Evolutionary conservation across 306 rosid genomes (phyloP).

Genomic region (Malus asiatica): DNA sequence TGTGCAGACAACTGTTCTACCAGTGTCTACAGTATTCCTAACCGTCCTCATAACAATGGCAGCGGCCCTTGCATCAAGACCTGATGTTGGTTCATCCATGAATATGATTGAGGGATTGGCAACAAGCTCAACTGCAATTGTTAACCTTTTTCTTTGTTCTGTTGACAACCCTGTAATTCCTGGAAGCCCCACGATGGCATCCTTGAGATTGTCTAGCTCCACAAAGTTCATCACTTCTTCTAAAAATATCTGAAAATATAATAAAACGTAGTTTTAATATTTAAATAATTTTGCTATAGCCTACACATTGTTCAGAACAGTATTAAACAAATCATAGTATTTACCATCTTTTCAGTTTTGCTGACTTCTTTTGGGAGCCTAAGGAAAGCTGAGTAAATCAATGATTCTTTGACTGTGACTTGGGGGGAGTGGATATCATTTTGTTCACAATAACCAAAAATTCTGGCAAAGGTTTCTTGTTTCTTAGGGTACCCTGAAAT

Average conservation of each 20-base stretch:
- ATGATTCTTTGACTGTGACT: slow-evolving; percentile 80
- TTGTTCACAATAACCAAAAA: slow-evolving; percentile 95
- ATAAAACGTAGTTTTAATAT: not conserved
- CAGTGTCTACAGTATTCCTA: slow-evolving; percentile 94
- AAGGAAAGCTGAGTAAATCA: slow-evolving; percentile 94
- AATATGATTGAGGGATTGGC: slow-evolving; percentile 96
- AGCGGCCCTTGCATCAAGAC: slow-evolving; percentile 97
- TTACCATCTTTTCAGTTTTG: slow-evolving; percentile 61
- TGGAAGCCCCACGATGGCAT: slow-evolving; percentile 90
- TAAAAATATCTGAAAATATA: slow-evolving; percentile 54
- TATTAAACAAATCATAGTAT: not conserved
- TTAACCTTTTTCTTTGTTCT: slow-evolving; percentile 85
- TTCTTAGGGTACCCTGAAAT: slow-evolving; percentile 90
- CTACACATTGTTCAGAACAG: not conserved
- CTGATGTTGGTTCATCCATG: slow-evolving; percentile 99
- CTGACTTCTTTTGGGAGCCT: slow-evolving; percentile 85
- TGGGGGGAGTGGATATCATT: slow-evolving; percentile 97
- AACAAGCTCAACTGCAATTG: slow-evolving; percentile 97
- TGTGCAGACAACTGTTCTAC: slow-evolving; percentile 98
- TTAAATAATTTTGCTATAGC: not conserved
- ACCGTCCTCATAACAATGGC: slow-evolving; percentile 96
- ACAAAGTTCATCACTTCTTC: slow-evolving; percentile 95
- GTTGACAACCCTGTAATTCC: slow-evolving; percentile 94
- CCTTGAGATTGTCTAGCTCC: slow-evolving; percentile 66
- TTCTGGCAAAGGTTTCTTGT: slow-evolving; percentile 96